A percentile compares a stretch with the other conserved stretches of the same genome.
phyloP scores from a whole-genome alignment of 805 yeast genomes.

The Saccharomycopsis fodiens region DNA sequence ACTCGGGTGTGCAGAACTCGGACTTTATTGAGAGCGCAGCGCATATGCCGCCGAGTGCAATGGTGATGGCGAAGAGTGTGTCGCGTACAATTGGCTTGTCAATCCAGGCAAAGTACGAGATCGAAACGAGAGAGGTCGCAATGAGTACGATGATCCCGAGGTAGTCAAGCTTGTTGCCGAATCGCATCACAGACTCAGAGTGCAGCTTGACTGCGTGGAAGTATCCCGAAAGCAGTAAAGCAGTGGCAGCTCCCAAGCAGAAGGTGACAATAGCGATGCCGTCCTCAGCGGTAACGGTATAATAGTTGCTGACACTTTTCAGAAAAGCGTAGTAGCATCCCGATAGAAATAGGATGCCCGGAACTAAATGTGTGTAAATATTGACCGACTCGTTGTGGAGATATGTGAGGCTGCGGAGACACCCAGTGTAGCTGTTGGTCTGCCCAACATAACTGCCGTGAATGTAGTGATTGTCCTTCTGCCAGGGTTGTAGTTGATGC shows the following conservation, averaged over 20 bases:
- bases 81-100: conserved; percentile 34
- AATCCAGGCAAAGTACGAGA: conserved; percentile 40
- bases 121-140: conserved; percentile 51
- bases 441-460: conserved; percentile 56
- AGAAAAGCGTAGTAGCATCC: conserved; percentile 27
- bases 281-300: conserved; percentile 41
- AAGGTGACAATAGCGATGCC: conserved; percentile 28
- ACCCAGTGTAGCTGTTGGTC: conserved; percentile 38
- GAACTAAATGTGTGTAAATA: conserved; percentile 58
- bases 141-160: conserved; percentile 67
- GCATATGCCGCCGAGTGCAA: conserved; percentile 53
- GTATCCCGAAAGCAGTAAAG: conserved; percentile 55
- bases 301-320: conserved; percentile 35
- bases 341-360: conserved; percentile 27
- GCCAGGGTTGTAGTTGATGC: conserved; percentile 66
- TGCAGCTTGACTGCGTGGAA: conserved; percentile 67
- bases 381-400: conserved; percentile 69
- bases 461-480: conserved; percentile 63
- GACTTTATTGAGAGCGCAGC: conserved; percentile 56
- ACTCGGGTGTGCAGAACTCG: conserved; percentile 57
- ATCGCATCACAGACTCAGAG: conserved; percentile 42
- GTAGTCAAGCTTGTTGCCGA: conserved; percentile 68
- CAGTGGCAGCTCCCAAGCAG: conserved; percentile 48
- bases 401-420: conserved; percentile 43
- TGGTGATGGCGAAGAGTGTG: conserved; percentile 38